Evolutionary conservation across 192 early-diverging fungal genomes (phyloP).

Genomic region (Fimicolochytrium jonesii): DNA sequence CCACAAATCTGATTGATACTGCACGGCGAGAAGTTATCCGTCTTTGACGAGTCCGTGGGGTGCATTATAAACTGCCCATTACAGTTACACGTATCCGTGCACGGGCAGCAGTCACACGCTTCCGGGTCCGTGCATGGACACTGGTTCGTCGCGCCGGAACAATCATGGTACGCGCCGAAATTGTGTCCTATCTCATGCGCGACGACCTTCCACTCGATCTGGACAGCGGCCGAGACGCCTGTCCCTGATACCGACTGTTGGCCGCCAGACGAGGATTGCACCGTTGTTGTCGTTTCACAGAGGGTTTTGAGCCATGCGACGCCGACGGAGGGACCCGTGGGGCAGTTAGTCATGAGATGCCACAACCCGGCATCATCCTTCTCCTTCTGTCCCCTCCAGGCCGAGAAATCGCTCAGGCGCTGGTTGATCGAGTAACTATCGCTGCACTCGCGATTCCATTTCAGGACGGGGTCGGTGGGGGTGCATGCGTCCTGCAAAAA

Average conservation of each 20-base stretch:
- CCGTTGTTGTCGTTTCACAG: background rate
- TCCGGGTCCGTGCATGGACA: conserved; percentile 22
- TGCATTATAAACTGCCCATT: conserved; percentile 44
- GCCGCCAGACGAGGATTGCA: conserved; percentile 33
- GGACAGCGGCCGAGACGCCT: conserved; percentile 76
- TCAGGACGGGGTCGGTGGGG: conserved; percentile 15
- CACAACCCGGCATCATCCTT: conserved; percentile 81
- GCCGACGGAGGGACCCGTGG: conserved; percentile 47
- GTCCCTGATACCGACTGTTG: conserved; percentile 68
- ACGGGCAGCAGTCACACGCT: conserved; percentile 66
- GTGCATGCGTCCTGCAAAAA: conserved; percentile 57
- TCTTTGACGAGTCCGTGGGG: conserved; percentile 43
- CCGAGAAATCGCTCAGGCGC: conserved; percentile 76
- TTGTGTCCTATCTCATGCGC: conserved; percentile 91
- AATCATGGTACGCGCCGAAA: conserved; percentile 85
- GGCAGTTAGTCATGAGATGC: conserved; percentile 83
- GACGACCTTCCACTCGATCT: conserved; percentile 90
- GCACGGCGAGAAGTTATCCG: conserved; percentile 41
- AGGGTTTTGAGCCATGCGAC: conserved; percentile 27
- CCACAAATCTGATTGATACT: conserved; percentile 32
- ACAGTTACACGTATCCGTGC: conserved; percentile 51
- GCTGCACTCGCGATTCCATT: conserved; percentile 65
- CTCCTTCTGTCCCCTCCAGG: conserved; percentile 73
- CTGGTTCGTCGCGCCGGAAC: conserved; percentile 27
- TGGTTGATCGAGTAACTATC: conserved; percentile 1